A percentile compares a stretch with the other conserved stretches of the same genome.
These are phyloP conservation scores for Magnolia officinalis DNA, from an alignment of 164 flowering plant species.

Conservation along the genomic window DNA sequence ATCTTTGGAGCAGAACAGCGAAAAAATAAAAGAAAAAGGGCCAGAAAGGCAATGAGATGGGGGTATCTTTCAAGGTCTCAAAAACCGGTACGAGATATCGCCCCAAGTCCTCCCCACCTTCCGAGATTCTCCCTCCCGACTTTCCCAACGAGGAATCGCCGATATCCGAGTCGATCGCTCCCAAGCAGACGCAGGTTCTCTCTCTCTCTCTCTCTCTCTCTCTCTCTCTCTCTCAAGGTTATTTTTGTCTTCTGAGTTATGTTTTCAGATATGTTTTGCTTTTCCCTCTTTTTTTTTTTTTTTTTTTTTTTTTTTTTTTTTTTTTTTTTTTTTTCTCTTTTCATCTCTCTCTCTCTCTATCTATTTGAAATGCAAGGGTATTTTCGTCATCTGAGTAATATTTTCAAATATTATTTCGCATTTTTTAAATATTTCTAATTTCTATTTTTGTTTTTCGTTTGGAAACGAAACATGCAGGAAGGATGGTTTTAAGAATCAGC, in stretches of 20 bases:
- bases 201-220: neutral
- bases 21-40: neutral
- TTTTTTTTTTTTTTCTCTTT: too few relatives aligned
- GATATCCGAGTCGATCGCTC: neutral
- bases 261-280: too few relatives aligned
- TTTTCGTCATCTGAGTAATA: too few relatives aligned
- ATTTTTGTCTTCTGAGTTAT: too few relatives aligned
- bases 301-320: too few relatives aligned
- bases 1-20: neutral
- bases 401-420: too few relatives aligned
- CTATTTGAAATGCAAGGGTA: neutral
- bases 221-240: too few relatives aligned
- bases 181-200: neutral
- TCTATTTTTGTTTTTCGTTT: too few relatives aligned
- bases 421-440: too few relatives aligned
- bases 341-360: neutral
- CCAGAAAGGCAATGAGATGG: constrained; percentile 19
- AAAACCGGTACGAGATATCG: constrained; percentile 27
- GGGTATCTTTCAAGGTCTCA: constrained; percentile 33
- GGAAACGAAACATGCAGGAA: too few relatives aligned
- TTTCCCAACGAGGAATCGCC: neutral
- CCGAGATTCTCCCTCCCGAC: constrained; percentile 6
- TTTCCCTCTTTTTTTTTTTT: too few relatives aligned
- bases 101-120: constrained; percentile 14
- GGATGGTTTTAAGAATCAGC: too few relatives aligned